Evolutionary conservation across 768 basidiomycete genomes (phyloP).

Genomic region (Botryobasidium botryosum): DNA sequence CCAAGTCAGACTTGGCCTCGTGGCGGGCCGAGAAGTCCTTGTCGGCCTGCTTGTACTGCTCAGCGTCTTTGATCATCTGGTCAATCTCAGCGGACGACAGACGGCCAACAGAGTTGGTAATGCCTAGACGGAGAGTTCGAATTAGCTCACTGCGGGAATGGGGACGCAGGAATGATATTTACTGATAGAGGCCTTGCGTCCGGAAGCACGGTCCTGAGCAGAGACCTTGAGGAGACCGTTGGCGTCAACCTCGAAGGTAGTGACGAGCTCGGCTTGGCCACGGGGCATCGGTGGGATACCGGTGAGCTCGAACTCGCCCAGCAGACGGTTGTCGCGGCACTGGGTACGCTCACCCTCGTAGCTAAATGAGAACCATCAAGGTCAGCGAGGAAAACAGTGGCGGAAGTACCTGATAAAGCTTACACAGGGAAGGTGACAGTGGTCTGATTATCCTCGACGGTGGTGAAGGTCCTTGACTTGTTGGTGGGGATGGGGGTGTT

Average conservation of each 20-base stretch:
- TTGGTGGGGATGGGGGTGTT: slow-evolving; percentile 99
- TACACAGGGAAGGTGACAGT: slow-evolving; percentile 99
- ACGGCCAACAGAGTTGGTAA: slow-evolving; percentile 98
- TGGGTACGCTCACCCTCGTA: slow-evolving; percentile 99
- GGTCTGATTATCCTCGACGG: slow-evolving; percentile 99
- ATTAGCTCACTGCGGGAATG: not conserved
- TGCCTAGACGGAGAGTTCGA: slow-evolving; percentile 32
- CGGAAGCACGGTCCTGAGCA: slow-evolving; percentile 94
- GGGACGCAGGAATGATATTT: slow-evolving; percentile 20
- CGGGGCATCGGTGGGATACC: slow-evolving; percentile 99
- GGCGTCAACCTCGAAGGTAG: slow-evolving; percentile 98
- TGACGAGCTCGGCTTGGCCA: slow-evolving; percentile 97
- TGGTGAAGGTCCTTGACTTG: slow-evolving; percentile 98
- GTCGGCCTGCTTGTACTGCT: slow-evolving; percentile 90
- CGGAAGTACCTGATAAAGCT: slow-evolving; percentile 16
- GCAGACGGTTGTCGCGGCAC: slow-evolving; percentile 96
- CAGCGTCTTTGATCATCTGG: slow-evolving; percentile 99
- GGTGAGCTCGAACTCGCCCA: slow-evolving; percentile 98
- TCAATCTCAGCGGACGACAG: slow-evolving; percentile 95
- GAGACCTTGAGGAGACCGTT: slow-evolving; percentile 99
- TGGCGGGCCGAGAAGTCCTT: slow-evolving; percentile 97
- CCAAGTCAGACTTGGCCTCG: slow-evolving; percentile 95
- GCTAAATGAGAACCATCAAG: slow-evolving; percentile 23
- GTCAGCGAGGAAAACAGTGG: slow-evolving; percentile 9
- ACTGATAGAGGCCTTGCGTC: slow-evolving; percentile 98